Evolutionary conservation across 192 early-diverging fungal species (phyloP), one percentile per base, ranked within the genome.

Genomic region (Entomortierella parvispora): DNA sequence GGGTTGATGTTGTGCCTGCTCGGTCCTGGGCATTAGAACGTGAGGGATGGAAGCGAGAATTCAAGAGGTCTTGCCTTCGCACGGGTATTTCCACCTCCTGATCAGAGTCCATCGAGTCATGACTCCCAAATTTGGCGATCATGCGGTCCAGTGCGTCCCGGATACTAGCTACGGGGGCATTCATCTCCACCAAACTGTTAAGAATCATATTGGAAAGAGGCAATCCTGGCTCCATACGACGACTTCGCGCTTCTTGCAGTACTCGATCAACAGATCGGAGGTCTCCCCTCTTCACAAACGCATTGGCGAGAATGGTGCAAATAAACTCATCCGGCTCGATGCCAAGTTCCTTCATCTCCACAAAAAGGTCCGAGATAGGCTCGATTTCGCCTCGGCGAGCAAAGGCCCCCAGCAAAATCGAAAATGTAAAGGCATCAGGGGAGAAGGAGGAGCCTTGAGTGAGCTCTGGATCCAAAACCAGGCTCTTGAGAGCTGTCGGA

Each of bases 321-420:
- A 77, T 68, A 15, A 47, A 51, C 37, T 33, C 23, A 31, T 77
- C 74, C 1, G 74, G 74, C 47, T 77, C 66, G 1, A 77, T 28
- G 1, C 54, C 46, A 0, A 64, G 42, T 6, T 49, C 44, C 25
- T 57, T 64, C 74, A 77, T 77, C 37, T 77, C 60, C 5, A 64
- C 60, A 64, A 68, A 77, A 0, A 77, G 42, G 20, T 68, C 74
- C 4, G 74, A 64, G 14, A 77, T 77, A 3, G 74, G 42, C 32
- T 68, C 74, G 14, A 77, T 77, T 48, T 68, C 74, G 3, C 74
- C 74, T 22, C 65, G 59, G 9, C 37, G 29, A 3, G 74, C 74
- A 59, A 68, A 68, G 10, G 66, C 74, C 15, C 55, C 55, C 3
- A 77, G 48, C n/a, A 77, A 49, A 29, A 77, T 77, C 18, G 74